These are phyloP conservation scores for Aspergillus campestris DNA, from an alignment of 495 filamentous ascomycete species.

Conservation along the genomic window DNA sequence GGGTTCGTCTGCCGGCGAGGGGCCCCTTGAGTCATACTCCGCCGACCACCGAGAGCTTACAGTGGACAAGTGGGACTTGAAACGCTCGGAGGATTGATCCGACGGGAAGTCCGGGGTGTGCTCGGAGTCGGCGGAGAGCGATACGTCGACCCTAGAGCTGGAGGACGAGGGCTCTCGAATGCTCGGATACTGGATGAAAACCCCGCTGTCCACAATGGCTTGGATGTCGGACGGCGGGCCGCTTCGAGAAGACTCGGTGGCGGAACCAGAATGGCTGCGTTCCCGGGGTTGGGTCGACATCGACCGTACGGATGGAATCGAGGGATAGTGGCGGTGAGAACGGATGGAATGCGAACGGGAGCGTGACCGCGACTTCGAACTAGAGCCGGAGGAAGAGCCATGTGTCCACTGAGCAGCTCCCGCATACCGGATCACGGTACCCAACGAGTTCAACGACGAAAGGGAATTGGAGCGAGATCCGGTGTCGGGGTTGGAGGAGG, in stretches of 20 bases:
- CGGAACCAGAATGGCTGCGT: slow-evolving; percentile 29
- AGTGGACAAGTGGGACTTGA: slow-evolving; percentile 68
- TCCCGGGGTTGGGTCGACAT: slow-evolving; percentile 18
- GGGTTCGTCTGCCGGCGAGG: slow-evolving; percentile 14
- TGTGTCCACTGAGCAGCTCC: slow-evolving; percentile 31
- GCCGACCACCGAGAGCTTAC: slow-evolving; percentile 57
- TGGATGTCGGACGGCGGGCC: slow-evolving; percentile 31
- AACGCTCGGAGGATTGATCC: slow-evolving; percentile 41
- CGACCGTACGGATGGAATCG: slow-evolving; percentile 24
- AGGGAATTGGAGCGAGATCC: slow-evolving; percentile 35
- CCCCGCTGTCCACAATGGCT: slow-evolving; percentile 30
- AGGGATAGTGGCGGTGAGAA: slow-evolving; percentile 30
- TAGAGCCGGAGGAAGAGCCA: slow-evolving; percentile 24
- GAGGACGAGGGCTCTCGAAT: slow-evolving; percentile 40
- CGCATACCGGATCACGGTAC: slow-evolving; percentile 37
- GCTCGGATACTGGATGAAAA: slow-evolving; percentile 41
- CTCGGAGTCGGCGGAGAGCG: slow-evolving; percentile 15
- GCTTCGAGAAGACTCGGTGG: slow-evolving; percentile 32
- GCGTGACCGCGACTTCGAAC: slow-evolving; percentile 11
- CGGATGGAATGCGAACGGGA: slow-evolving; percentile 32
- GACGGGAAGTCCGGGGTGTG: slow-evolving; percentile 20
- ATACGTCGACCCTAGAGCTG: slow-evolving; percentile 38
- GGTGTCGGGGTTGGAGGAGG: slow-evolving; percentile 30
- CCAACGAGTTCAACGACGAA: slow-evolving; percentile 41
- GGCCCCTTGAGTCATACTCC: slow-evolving; percentile 24